Evolutionary conservation across 164 flowering plant species (phyloP).

Genomic region (Annona squamosa): DNA sequence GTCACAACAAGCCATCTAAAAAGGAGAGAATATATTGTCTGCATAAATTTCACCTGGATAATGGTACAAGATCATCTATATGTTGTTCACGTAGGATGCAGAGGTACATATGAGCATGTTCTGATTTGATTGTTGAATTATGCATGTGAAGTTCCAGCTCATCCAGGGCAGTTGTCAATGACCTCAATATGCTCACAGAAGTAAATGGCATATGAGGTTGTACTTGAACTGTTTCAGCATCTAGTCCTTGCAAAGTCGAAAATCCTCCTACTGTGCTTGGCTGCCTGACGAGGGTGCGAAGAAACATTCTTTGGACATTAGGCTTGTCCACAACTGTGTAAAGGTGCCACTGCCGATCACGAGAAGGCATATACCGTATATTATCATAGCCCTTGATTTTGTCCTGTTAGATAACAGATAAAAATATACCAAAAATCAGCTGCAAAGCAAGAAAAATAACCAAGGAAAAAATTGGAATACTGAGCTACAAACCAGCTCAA

Average conservation of each 20-base stretch:
- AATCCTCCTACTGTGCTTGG: slow-evolving; percentile 53
- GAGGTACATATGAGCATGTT: slow-evolving; percentile 94
- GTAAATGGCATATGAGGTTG: slow-evolving; percentile 57
- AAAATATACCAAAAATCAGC: slow-evolving; percentile 3
- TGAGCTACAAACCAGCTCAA: slow-evolving; percentile 71
- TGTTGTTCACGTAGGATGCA: slow-evolving; percentile 79
- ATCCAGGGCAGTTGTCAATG: slow-evolving; percentile 82
- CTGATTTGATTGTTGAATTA: slow-evolving; percentile 61
- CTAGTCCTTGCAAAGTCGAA: slow-evolving; percentile 37
- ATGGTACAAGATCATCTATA: slow-evolving; percentile 74
- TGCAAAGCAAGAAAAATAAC: not conserved
- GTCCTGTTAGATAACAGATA: slow-evolving; percentile 47
- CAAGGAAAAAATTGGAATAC: not conserved
- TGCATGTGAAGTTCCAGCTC: slow-evolving; percentile 90
- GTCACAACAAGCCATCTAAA: not conserved
- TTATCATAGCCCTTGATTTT: slow-evolving; percentile 81
- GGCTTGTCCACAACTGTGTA: slow-evolving; percentile 81
- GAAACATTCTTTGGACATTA: slow-evolving; percentile 74
- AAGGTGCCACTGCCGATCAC: slow-evolving; percentile 98
- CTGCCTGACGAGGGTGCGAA: slow-evolving; percentile 94
- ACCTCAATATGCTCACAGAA: slow-evolving; percentile 80
- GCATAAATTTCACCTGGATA: slow-evolving; percentile 41
- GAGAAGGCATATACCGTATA: slow-evolving; percentile 76
- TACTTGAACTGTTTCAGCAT: slow-evolving; percentile 20
- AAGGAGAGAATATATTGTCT: not conserved